phyloP scores from a whole-genome alignment of 805 yeast species.

The Kodamaea sagamina region DNA sequence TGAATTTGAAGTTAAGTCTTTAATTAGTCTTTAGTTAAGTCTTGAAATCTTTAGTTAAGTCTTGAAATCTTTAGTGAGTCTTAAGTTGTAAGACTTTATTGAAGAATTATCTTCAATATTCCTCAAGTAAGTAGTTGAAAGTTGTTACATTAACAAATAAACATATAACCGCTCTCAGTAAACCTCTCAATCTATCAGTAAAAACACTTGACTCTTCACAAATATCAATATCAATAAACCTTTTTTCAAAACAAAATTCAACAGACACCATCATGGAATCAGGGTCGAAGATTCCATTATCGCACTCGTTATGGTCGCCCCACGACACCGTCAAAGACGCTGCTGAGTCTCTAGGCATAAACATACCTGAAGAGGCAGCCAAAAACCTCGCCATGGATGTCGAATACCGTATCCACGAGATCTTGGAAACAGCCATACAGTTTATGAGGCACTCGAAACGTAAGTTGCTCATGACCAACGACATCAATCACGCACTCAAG shows the following conservation, averaged over 20 bases:
- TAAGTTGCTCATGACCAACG: constrained; percentile 75
- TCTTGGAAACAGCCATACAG: constrained; percentile 91
- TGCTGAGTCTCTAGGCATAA: constrained; percentile 87
- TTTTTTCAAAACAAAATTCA: constrained; percentile 5
- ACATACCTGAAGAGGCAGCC: constrained; percentile 86
- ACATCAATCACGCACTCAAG: constrained; percentile 76
- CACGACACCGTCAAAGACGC: constrained; percentile 95
- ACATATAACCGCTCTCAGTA: too few relatives aligned
- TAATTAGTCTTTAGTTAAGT: too few relatives aligned
- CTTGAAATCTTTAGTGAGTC: too few relatives aligned
- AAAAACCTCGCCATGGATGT: constrained; percentile 97
- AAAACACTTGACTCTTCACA: not conserved
- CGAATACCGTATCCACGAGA: constrained; percentile 95
- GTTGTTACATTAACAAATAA: too few relatives aligned
- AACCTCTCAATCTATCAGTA: too few relatives aligned
- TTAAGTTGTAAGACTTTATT: too few relatives aligned
- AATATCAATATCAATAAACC: not conserved
- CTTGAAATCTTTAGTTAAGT: too few relatives aligned
- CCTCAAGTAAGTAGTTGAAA: not conserved
- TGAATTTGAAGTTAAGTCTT: too few relatives aligned
- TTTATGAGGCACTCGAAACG: constrained; percentile 95
- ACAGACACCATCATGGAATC: constrained; percentile 28
- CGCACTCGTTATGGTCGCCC: constrained; percentile 96
- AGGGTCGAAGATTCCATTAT: constrained; percentile 54
- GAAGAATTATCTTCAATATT: too few relatives aligned